These are phyloP conservation scores for Kwoniella europaea DNA, from an alignment of 768 basidiomycete species.

Conservation along the genomic window DNA sequence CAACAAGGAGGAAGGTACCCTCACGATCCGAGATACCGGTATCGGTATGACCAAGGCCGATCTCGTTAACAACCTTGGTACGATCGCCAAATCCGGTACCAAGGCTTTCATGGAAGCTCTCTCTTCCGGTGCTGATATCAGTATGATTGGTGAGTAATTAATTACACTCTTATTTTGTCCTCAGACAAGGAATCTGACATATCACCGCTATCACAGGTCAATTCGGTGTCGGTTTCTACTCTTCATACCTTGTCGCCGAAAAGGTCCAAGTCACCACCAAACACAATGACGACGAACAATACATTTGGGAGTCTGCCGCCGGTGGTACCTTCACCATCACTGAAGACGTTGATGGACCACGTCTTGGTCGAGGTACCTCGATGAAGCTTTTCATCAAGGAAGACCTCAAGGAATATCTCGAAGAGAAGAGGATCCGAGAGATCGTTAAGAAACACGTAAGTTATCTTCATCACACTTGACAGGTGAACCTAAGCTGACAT, in stretches of 20 bases:
- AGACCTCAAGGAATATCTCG: slow-evolving; percentile 97
- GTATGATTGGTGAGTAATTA: slow-evolving; percentile 81
- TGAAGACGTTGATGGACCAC: slow-evolving; percentile 82
- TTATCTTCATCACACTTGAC: background rate
- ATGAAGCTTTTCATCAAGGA: slow-evolving; percentile 81
- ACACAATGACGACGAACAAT: slow-evolving; percentile 99
- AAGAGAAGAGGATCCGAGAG: slow-evolving; percentile 99
- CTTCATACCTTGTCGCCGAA: slow-evolving; percentile 98
- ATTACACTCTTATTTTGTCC: background rate
- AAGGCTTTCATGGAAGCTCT: slow-evolving; percentile 99
- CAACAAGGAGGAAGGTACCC: slow-evolving; percentile 92
- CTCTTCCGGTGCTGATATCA: slow-evolving; percentile 63
- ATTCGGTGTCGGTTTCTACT: slow-evolving; percentile 99
- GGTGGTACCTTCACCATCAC: slow-evolving; percentile 99
- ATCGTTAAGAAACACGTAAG: slow-evolving; percentile 94
- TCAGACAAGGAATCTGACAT: background rate
- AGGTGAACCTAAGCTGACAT: background rate
- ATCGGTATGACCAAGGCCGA: slow-evolving; percentile 99
- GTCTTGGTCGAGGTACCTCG: slow-evolving; percentile 91
- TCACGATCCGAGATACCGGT: slow-evolving; percentile 92
- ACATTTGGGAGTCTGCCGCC: slow-evolving; percentile 99
- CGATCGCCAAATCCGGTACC: slow-evolving; percentile 62
- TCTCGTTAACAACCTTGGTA: slow-evolving; percentile 92
- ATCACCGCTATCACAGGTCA: slow-evolving; percentile 56
- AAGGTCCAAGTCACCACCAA: slow-evolving; percentile 98